Evolutionary conservation across 1,284 basidiomycete species (phyloP), one percentile per base, ranked within the genome.

Genomic region (Gomphus bonarii): DNA sequence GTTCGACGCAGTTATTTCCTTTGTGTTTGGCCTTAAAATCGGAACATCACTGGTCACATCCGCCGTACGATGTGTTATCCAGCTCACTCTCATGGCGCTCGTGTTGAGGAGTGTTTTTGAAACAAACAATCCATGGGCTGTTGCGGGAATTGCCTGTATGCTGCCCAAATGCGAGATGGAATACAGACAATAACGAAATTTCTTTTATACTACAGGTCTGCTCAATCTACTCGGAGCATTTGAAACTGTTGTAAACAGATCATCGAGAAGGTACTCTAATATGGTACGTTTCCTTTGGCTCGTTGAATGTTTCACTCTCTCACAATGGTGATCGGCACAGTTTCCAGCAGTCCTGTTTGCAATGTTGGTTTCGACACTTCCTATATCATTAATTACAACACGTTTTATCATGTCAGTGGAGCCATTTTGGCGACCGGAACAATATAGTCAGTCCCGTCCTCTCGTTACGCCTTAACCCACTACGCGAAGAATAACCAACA

Each of bases 401-500:
- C 75, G 78, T n/a, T 91, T 79, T 65, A 86, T 88, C 3, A 91
- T 93, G 85, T 75, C 75, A 0, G 75, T 87, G 12, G 67, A 77
- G 0, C 87, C 86, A 1, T 91, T 92, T 68, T 91, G 90, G 90
- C 78, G 74, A 47, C 88, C 90, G 0, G 82, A 84, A 46, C 84
- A 90, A 68, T 92, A 84, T 63, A 84, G 88, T 90, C 61, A 58
- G 79, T 66, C 12, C 18, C 28, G 12, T n/a, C n/a, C n/a, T n/a
- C n/a, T 14, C 18, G 8, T 58, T 50, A 30, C 40, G 30, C 48
- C 22, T 33, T 33, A 18, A n/a, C 16, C 14, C 33, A 20, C 20
- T 1, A 18, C 43, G 2, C 16, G 14, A n/a, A 18, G 35, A 35
- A 50, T 51, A 50, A 10, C 22, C 18, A 31, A 50, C 25, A 35